Evolutionary conservation across 2,329 filamentous ascomycete genomes (phyloP), one percentile per base, ranked within the genome.

Genomic region (Fusarium setosum): DNA sequence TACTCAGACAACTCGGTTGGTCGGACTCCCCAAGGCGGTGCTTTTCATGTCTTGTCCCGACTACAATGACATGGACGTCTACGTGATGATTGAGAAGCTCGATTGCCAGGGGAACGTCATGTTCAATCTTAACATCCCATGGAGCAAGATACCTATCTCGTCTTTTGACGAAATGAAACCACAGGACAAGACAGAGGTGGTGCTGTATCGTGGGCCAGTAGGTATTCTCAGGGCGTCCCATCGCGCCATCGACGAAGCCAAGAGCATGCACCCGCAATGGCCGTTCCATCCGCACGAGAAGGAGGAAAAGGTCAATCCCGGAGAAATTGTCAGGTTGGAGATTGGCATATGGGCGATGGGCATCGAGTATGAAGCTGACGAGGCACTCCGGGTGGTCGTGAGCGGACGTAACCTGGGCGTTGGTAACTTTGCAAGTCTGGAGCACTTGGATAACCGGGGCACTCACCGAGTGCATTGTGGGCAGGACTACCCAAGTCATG

Each of bases 41-140:
- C 2, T 65, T 7, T 40, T 44, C 12, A 61, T 65, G 52, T 61
- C 60, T 4, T 65, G 63, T 5, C 44, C 42, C 3, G 73, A 79
- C 8, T 65, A 74, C 42, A 73, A 84, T 37, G 82, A 84, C 51
- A 75, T 84, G 58, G 79, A 77, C 24, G 74, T 83, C 2, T 82
- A 76, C 51, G 73, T 84, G 7, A 50, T 61, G 4, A 41, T 72
- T 4, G 57, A 65, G 20, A 72, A 72, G 13, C n/a, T 35, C 3
- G 32, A 56, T 29, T 3, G 26, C 2, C 10, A 53, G 8, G 56
- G 56, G 2, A 31, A 59, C 1, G 15, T 32, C 6, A 65, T 70
- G 67, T 57, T 49, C 35, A 72, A 67, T 47, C 65, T 71, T 26
- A 75, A 75, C 12, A 70, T 72, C 9, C 72, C 73, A 6, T 72